Evolutionary conservation across 371 early-diverging fungal species (phyloP).

Genomic region (Rhizomucor miehei): DNA sequence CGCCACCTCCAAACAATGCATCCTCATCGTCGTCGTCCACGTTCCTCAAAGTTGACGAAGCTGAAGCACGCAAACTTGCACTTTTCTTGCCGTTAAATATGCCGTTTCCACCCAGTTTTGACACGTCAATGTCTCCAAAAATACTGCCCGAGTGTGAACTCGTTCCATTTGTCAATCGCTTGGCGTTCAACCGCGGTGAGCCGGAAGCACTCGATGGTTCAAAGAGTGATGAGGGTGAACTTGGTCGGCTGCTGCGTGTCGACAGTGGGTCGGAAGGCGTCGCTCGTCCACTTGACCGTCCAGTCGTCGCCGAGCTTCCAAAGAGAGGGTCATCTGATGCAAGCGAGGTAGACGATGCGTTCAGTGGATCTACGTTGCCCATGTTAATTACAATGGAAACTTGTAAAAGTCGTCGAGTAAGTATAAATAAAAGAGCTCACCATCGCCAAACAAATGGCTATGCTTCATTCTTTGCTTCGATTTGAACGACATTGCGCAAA

Average conservation of each 20-base stretch:
- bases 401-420: no score
- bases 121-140: slow-evolving; percentile 48
- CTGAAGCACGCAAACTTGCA: neutral
- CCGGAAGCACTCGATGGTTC: slow-evolving; percentile 5
- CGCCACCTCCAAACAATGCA: slow-evolving; percentile 23
- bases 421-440: no score
- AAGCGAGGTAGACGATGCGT: slow-evolving; percentile 18
- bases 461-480: slow-evolving; percentile 46
- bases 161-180: slow-evolving; percentile 3
- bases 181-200: slow-evolving; percentile 8
- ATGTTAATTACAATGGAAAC: neutral
- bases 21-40: slow-evolving; percentile 22
- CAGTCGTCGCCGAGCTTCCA: slow-evolving; percentile 3
- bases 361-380: slow-evolving; percentile 30
- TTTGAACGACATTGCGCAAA: slow-evolving; percentile 33
- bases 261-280: slow-evolving; percentile 1
- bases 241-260: slow-evolving; percentile 1
- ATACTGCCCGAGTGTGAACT: slow-evolving; percentile 19
- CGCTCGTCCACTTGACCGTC: slow-evolving; percentile 5
- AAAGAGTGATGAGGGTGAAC: neutral
- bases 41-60: neutral
- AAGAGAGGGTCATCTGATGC: slow-evolving; percentile 32
- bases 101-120: slow-evolving; percentile 27
- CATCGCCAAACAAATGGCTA: slow-evolving; percentile 47
- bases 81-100: neutral